Evolutionary conservation across 345 rosid species (phyloP), one percentile per base, ranked within the genome.

Genomic region (Salix arbutifolia): DNA sequence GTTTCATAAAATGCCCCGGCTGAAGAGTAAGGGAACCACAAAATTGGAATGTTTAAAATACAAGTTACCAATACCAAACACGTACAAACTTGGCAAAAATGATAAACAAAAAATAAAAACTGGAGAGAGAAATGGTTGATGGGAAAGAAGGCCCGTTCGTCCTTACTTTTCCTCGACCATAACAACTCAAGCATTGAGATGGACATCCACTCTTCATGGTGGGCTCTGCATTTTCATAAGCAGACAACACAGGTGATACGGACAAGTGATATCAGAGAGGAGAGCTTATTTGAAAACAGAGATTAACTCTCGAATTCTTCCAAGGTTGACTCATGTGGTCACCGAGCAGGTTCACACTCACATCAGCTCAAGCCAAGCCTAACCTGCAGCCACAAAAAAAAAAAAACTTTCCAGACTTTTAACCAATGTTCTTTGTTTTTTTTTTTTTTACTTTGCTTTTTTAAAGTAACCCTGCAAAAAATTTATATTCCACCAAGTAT

Each of bases 291-390:
- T 69, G 25, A 69, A 77, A 81, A 78, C 82, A 80, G 81, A 83
- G 78, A 79, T 85, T 70, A 73, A 81, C 75, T 74, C 67, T 69
- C 71, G 2, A 74, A 67, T 77, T 73, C 78, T 67, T 70, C 78
- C 76, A 65, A 80, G 85, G 81, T 85, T 85, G 88, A 85, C 88
- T 71, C 81, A n/a, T 52, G n/a, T 73, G 71, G 64, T 69, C 25
- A 21, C 61, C 70, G 64, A 66, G 71, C 82, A 69, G 82, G 71
- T 75, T 79, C 65, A 52, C 73, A 80, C 76, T 74, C 71, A 76
- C 79, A 80, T 75, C 35, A 65, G 33, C 58, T 76, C 75, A 76
- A 74, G 75, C 73, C 71, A 77, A 67, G 46, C 71, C 73, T 56
- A 75, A 2, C 64, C 84, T 82, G 83, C 85, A 76, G 81, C 71